phyloP scores from a whole-genome alignment of 495 filamentous ascomycete species.

The Penicillium canescens region DNA sequence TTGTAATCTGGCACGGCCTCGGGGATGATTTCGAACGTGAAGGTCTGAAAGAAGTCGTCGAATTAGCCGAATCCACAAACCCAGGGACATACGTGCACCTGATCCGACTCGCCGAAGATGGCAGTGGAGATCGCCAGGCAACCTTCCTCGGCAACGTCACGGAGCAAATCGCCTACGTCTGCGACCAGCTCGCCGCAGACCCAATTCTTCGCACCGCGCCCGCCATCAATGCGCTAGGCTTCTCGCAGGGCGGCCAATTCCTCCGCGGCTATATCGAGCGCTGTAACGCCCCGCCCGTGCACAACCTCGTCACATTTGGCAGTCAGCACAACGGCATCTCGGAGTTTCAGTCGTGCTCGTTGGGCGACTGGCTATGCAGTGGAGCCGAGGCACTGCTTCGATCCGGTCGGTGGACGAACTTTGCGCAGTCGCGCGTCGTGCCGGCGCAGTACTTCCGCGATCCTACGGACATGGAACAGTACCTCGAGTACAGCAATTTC shows the following conservation, averaged over 20 bases:
- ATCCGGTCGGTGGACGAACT: constrained; percentile 70
- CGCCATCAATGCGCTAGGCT: constrained; percentile 87
- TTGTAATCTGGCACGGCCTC: constrained; percentile 93
- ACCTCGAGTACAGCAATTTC: constrained; percentile 84
- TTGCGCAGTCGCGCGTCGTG: constrained; percentile 76
- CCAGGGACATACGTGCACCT: constrained; percentile 84
- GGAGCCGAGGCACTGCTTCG: constrained; percentile 71
- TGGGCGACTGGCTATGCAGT: constrained; percentile 76
- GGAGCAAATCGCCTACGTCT: constrained; percentile 74
- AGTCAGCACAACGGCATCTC: constrained; percentile 92
- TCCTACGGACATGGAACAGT: constrained; percentile 65
- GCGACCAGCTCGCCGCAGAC: constrained; percentile 73
- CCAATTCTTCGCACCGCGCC: constrained; percentile 78
- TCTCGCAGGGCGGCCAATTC: constrained; percentile 96
- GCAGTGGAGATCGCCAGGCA: constrained; percentile 67
- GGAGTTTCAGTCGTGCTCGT: constrained; percentile 69
- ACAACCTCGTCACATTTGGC: constrained; percentile 87
- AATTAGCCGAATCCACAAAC: constrained; percentile 68
- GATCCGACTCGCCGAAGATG: constrained; percentile 70
- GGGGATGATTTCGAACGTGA: constrained; percentile 70
- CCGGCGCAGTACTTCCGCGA: constrained; percentile 96
- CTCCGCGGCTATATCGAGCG: constrained; percentile 89
- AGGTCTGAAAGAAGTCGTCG: constrained; percentile 65
- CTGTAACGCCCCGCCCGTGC: constrained; percentile 80
- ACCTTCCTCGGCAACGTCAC: constrained; percentile 93